These are phyloP conservation scores for Cordyceps cateniannulata DNA, from an alignment of 2,329 filamentous ascomycete species.

Conservation along the genomic window DNA sequence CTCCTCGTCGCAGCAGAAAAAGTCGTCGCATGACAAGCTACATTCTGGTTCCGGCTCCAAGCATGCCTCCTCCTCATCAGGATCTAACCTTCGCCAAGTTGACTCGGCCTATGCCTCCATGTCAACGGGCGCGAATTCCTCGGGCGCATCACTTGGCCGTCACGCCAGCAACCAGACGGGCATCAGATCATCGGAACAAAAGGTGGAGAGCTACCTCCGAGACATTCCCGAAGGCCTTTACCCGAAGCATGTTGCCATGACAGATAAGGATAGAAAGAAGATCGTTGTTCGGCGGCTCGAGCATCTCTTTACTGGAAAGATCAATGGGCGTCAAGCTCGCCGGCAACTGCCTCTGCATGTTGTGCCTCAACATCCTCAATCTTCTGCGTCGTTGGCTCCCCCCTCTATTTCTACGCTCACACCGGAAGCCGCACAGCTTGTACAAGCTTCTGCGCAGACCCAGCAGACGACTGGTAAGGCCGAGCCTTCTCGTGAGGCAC, in stretches of 20 bases:
- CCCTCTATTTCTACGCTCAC: background rate
- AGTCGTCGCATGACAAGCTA: constrained; percentile 35
- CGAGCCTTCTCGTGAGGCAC: constrained; percentile 42
- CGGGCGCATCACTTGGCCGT: constrained; percentile 32
- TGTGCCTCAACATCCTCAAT: constrained; percentile 11
- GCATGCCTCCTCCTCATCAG: constrained; percentile 46
- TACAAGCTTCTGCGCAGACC: background rate
- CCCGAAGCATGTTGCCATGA: constrained; percentile 55
- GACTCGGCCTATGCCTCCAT: constrained; percentile 66
- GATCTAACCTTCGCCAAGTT: constrained; percentile 46
- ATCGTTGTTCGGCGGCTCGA: constrained; percentile 70
- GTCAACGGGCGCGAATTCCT: constrained; percentile 44
- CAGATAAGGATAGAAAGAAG: constrained; percentile 69
- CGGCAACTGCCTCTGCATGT: constrained; percentile 19
- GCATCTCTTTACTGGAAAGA: constrained; percentile 73
- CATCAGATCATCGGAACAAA: constrained; percentile 44
- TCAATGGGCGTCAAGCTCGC: constrained; percentile 33
- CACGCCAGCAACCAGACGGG: constrained; percentile 25
- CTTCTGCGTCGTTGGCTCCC: background rate
- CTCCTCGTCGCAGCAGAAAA: constrained; percentile 36
- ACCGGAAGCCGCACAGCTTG: background rate
- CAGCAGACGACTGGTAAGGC: background rate
- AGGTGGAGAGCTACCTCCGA: constrained; percentile 62
- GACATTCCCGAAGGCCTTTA: constrained; percentile 66
- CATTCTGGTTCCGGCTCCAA: constrained; percentile 40